A percentile compares a stretch with the other conserved stretches of the same genome.
These are phyloP conservation scores for Polysphondylium violaceum DNA, from an alignment of 78 protist species.

Conservation along the genomic window DNA sequence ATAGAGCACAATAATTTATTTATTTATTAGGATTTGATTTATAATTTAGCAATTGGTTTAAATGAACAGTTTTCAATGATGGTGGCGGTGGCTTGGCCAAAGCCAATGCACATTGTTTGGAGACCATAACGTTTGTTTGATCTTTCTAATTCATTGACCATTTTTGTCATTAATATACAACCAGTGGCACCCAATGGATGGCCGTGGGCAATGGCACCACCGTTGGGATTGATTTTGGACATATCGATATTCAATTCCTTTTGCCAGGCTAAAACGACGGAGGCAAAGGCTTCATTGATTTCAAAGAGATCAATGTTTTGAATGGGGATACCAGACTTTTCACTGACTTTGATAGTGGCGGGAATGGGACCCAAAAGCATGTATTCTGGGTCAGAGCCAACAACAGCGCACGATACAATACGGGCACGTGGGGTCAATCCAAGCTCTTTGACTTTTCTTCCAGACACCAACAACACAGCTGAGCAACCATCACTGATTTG, in stretches of 20 bases:
- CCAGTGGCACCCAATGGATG: slow-evolving; percentile 99
- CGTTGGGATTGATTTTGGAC: slow-evolving; percentile 92
- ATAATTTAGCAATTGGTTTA: slow-evolving; percentile 13
- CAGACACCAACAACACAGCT: slow-evolving; percentile 89
- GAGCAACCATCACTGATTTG: slow-evolving; percentile 98
- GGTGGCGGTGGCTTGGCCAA: slow-evolving; percentile 90
- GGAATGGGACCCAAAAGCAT: slow-evolving; percentile 94
- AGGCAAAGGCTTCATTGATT: slow-evolving; percentile 97
- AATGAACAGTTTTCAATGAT: slow-evolving; percentile 84
- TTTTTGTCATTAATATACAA: slow-evolving; percentile 84
- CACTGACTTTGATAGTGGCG: slow-evolving; percentile 86
- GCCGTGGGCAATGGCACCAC: slow-evolving; percentile 99
- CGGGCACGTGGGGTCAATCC: slow-evolving; percentile 90
- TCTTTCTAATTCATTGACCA: slow-evolving; percentile 88
- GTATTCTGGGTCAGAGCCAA: slow-evolving; percentile 93
- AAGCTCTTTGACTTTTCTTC: slow-evolving; percentile 56
- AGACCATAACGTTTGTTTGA: slow-evolving; percentile 82
- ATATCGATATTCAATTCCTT: slow-evolving; percentile 85
- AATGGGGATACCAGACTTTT: slow-evolving; percentile 22
- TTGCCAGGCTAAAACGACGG: slow-evolving; percentile 92
- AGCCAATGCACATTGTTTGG: slow-evolving; percentile 92
- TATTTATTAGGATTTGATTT: not conserved
- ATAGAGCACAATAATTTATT: not conserved
- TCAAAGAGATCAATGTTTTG: slow-evolving; percentile 90
- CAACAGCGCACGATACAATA: slow-evolving; percentile 88